Percentiles rank a stretch among this genome's conserved stretches.
phyloP scores from a whole-genome alignment of 345 rosid species.

The Trapa bicornis region DNA sequence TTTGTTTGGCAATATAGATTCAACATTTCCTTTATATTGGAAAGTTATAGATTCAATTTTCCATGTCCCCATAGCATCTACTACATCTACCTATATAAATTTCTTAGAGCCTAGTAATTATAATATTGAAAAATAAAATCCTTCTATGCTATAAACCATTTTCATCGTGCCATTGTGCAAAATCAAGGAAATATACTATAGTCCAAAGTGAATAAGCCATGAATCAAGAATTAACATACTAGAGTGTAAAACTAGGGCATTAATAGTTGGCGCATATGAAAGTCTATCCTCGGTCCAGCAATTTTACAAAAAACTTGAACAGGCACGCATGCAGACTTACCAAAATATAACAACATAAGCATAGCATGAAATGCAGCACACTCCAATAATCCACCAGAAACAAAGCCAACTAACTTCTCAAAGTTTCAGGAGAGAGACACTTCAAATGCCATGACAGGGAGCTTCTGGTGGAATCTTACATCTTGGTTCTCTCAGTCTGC shows the following conservation, averaged over 20 bases:
- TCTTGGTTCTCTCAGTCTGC: conserved; percentile 24
- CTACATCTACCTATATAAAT: too few relatives aligned
- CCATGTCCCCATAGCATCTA: too few relatives aligned
- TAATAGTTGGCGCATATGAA: not conserved
- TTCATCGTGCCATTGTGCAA: too few relatives aligned
- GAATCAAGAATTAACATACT: too few relatives aligned
- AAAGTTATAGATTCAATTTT: too few relatives aligned
- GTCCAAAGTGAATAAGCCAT: too few relatives aligned
- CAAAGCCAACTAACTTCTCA: not conserved
- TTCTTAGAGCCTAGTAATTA: too few relatives aligned
- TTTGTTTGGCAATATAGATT: too few relatives aligned
- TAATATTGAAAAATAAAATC: too few relatives aligned
- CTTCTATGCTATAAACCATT: too few relatives aligned
- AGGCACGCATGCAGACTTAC: not conserved
- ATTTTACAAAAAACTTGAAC: not conserved
- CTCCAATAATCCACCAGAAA: not conserved
- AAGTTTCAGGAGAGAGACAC: not conserved
- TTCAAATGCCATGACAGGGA: not conserved
- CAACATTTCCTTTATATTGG: too few relatives aligned
- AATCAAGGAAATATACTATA: too few relatives aligned
- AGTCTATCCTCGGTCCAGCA: not conserved
- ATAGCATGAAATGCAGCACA: not conserved
- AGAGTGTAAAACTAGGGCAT: not conserved
- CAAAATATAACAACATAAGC: not conserved
- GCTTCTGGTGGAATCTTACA: not conserved